phyloP scores from a whole-genome alignment of 2,329 filamentous ascomycete species.

The Exutisphaerella laricina region DNA sequence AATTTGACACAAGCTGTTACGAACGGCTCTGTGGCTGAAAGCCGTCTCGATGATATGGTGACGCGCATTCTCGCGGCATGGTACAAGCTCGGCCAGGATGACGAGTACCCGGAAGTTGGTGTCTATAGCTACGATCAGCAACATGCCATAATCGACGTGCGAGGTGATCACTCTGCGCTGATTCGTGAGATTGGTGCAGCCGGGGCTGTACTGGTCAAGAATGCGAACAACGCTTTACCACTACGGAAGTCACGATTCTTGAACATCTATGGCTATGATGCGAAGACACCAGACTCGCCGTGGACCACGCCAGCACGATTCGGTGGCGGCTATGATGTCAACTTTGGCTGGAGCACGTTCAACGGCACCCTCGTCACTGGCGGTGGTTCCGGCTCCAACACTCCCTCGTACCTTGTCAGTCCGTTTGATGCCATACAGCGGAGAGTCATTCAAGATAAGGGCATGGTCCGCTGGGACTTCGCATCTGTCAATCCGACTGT shows the following conservation, averaged over 20 bases:
- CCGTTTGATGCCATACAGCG: slow-evolving; percentile 24
- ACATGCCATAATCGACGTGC: slow-evolving; percentile 53
- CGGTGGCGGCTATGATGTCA: slow-evolving; percentile 38
- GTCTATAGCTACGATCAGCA: slow-evolving; percentile 20
- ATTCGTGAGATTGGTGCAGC: slow-evolving; percentile 46
- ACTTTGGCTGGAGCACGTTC: slow-evolving; percentile 31
- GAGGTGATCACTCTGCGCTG: slow-evolving; percentile 44
- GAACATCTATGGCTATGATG: slow-evolving; percentile 38
- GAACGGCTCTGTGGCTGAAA: slow-evolving; percentile 45
- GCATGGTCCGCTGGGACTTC: slow-evolving; percentile 27
- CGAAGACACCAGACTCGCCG: slow-evolving; percentile 26
- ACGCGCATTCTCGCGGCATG: slow-evolving; percentile 46
- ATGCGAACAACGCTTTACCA: slow-evolving; percentile 52
- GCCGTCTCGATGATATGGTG: slow-evolving; percentile 56
- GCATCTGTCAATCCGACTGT: slow-evolving; percentile 23
- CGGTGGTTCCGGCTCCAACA: slow-evolving; percentile 17
- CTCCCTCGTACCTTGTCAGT: slow-evolving; percentile 18
- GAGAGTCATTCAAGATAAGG: slow-evolving; percentile 18
- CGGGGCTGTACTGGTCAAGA: slow-evolving; percentile 58
- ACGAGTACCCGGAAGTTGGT: slow-evolving; percentile 17
- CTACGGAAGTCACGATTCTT: slow-evolving; percentile 41
- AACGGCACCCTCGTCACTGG: slow-evolving; percentile 21
- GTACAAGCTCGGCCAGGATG: slow-evolving; percentile 55
- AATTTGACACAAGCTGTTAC: slow-evolving; percentile 51
- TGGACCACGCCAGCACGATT: slow-evolving; percentile 37